phyloP scores from a whole-genome alignment of 1,284 basidiomycete genomes.

The Heterobasidion parviporum region DNA sequence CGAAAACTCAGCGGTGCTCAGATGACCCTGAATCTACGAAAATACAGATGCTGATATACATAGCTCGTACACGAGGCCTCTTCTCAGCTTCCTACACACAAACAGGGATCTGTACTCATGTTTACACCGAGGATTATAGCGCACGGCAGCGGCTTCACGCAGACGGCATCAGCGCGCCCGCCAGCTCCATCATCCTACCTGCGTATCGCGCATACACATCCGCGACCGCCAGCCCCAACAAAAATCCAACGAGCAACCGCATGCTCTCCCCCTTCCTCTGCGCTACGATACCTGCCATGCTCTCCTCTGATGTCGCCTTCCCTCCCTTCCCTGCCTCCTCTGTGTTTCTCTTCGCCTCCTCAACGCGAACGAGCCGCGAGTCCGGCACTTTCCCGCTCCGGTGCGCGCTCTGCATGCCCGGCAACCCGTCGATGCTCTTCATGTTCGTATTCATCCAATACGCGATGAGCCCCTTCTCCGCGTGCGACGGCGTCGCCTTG shows the following conservation, averaged over 20 bases:
- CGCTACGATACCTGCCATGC: neutral
- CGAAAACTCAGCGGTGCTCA: no score
- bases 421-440: constrained; percentile 42
- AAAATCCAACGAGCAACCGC: constrained; percentile 13
- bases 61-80: no score
- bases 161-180: neutral
- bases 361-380: neutral
- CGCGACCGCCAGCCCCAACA: constrained; percentile 11
- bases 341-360: neutral
- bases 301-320: neutral
- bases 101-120: no score
- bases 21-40: no score
- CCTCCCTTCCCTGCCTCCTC: neutral
- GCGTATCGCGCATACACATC: constrained; percentile 3
- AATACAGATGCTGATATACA: no score
- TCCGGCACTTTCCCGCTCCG: constrained; percentile 6
- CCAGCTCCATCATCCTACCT: neutral
- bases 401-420: constrained; percentile 13
- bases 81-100: no score
- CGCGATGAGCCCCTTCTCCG: constrained; percentile 27
- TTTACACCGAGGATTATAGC: no score
- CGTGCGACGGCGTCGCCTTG: constrained; percentile 6
- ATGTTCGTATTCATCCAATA: constrained; percentile 40
- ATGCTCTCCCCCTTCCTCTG: neutral
- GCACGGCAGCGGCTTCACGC: neutral